Evolutionary conservation across 2,329 filamentous ascomycete genomes (phyloP), one percentile per base, ranked within the genome.

Genomic region (Xylaria sp.): DNA sequence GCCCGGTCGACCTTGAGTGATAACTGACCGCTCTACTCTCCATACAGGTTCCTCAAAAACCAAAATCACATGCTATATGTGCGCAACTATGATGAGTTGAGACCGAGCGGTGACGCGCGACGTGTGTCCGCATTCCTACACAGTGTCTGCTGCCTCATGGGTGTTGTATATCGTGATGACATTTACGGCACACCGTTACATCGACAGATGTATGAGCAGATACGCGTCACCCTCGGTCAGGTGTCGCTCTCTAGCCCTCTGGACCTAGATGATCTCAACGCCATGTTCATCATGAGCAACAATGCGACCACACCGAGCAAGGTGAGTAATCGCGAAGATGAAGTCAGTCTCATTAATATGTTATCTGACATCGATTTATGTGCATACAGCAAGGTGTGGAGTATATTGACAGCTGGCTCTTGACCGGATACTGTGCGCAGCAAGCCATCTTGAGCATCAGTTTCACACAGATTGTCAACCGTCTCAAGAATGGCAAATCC

Each of bases 391-490:
- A 69, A 57, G 70, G 71, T 9, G 57, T 67, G 1, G 75, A 77
- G 51, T 77, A 77, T 50, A 71, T 77, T 19, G 76, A 77, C 51
- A 77, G 75, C 53, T 77, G 75, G 76, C 64, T 77, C 9, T 62
- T 77, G 48, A 76, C 72, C 2, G 75, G 76, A 0, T 75, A 76
- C 52, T 77, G 76, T 46, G 74, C 72, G 0, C 73, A 77, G 55
- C 76, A 78, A 57, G 74, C 75, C 1, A 78, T 78, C 74, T 63
- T 78, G 8, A 75, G 74, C 54, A 76, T 76, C 46, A 74, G 71
- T 51, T 77, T 78, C 52, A 76, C 76, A 0, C 73, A 73, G 48
- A 74, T 77, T 19, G 67, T 75, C n/a, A 67, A 66, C 42, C 71
- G 72, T 19, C 72, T 75, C 8, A 73, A 70, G 46, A 63, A 66